Evolutionary conservation across 306 rosid genomes (phyloP).

Genomic region (Pachyrhizus erosus): DNA sequence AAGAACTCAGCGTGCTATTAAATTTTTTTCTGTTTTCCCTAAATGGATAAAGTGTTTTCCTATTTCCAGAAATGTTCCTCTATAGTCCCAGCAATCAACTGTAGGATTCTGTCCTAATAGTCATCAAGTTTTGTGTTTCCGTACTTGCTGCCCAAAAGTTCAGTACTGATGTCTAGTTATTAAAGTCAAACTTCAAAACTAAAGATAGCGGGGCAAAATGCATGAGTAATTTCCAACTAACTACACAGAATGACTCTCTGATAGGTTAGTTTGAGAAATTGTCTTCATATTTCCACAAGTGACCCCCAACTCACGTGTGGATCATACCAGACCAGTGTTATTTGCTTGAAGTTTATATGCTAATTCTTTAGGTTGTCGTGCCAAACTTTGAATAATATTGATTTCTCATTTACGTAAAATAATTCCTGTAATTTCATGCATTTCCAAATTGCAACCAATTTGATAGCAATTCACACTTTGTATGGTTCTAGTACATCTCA

Average conservation of each 20-base stretch:
- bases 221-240: neutral
- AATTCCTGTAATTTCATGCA: neutral
- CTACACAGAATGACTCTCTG: constrained; percentile 3
- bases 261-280: neutral
- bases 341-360: constrained; percentile 18
- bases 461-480: constrained; percentile 1
- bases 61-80: constrained; percentile 31
- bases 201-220: constrained; percentile 8
- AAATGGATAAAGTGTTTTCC: constrained; percentile 29
- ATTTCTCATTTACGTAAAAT: constrained; percentile 13
- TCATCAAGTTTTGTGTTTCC: neutral
- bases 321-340: neutral
- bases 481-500: constrained; percentile 62
- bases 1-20: neutral
- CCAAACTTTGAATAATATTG: constrained; percentile 30
- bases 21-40: neutral
- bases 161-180: constrained; percentile 3
- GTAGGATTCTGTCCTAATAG: neutral
- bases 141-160: neutral
- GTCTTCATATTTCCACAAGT: constrained; percentile 20
- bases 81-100: constrained; percentile 2
- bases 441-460: constrained; percentile 33
- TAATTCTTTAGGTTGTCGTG: constrained; percentile 22
- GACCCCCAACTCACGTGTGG: neutral
- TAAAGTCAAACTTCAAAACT: constrained; percentile 10